Base-by-base conservation (phyloP, 2,329 filamentous ascomycete genomes). In the Fragosphaeria purpurea region DNA sequence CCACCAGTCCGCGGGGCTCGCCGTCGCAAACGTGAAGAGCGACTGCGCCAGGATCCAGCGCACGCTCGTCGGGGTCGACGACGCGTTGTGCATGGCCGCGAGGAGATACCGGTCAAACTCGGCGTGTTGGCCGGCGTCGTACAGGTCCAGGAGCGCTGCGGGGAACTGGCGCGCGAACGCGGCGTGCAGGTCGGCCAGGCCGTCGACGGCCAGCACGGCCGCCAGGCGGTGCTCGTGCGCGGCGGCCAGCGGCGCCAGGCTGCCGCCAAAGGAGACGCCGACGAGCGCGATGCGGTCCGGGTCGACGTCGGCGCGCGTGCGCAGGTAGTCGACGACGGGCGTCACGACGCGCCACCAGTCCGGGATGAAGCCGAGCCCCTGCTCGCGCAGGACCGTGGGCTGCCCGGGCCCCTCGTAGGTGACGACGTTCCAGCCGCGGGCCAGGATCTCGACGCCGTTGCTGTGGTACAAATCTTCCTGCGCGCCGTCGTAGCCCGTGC, bases 321-420 rank as follows among this genome's bases (percentile, higher is more conserved):
- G 37, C 0, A 66, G 46, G 30, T 67, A 67, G 58, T 73, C 69
- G 1, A 73, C 58, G 1, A 73, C 59, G 0, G 69, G 70, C 0
- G 61, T 64, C 4, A 68, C 59, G 0, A 68, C 70, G 4, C 52
- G 58, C 54, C 69, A 66, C 70, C 70, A 74, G 30, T 73, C 60
- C 0, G 61, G 63, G 11, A 69, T 70, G 55, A 74, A 74, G 5
- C 67, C 69, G 2, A 72, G 42, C 4, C 62, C 57, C 41, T 75
- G 67, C 1, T 66, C 51, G 1, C 72, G 65, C 7, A 67, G 64
- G 2, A 70, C 66, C 1, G 61, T 67, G 2, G 63, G 62, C 54
- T 75, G 71, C 0, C 71, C 71, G 0, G 71, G 72, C 0, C 72
- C 72, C 44, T 75, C 72, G 54, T 70, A 75, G 0, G 66, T 67